These are phyloP conservation scores for Hygrocybe punicea DNA, from an alignment of 768 basidiomycete species.

Conservation along the genomic window DNA sequence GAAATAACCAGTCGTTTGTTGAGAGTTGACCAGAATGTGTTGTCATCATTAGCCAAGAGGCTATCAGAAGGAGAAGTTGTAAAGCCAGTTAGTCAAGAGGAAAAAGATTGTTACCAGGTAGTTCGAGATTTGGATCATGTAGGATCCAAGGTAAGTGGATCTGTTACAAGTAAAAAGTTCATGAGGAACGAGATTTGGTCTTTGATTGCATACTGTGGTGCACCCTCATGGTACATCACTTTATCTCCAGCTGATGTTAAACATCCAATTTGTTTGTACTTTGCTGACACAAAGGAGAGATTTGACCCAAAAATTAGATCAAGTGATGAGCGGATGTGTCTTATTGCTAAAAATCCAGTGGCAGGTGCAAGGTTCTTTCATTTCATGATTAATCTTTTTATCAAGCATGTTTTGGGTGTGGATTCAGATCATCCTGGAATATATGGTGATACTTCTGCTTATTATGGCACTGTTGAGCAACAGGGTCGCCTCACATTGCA, in stretches of 20 bases:
- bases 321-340: slow-evolving; percentile 18
- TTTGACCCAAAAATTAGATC: slow-evolving; percentile 12
- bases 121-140: slow-evolving; percentile 36
- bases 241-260: slow-evolving; percentile 29
- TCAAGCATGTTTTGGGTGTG: slow-evolving; percentile 24
- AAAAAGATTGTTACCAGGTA: slow-evolving; percentile 35
- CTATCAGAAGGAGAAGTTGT: slow-evolving; percentile 25
- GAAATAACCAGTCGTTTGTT: slow-evolving; percentile 22
- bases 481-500: slow-evolving; percentile 39
- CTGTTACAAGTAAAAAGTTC: slow-evolving; percentile 23
- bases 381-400: slow-evolving; percentile 20
- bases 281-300: slow-evolving; percentile 16
- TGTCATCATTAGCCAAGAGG: slow-evolving; percentile 16
- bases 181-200: slow-evolving; percentile 25
- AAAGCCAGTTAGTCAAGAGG: slow-evolving; percentile 25
- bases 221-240: slow-evolving; percentile 29
- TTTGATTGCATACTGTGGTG: slow-evolving; percentile 18
- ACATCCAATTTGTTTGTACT: slow-evolving; percentile 35
- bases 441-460: slow-evolving; percentile 30
- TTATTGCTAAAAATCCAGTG: slow-evolving; percentile 25
- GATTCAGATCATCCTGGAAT: slow-evolving; percentile 17
- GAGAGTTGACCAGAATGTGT: slow-evolving; percentile 19
- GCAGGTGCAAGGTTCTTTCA: slow-evolving; percentile 31
- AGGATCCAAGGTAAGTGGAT: slow-evolving; percentile 28
- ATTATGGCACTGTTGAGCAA: slow-evolving; percentile 35